phyloP scores from a whole-genome alignment of 768 basidiomycete genomes.

The Tricholoma saponaceum region DNA sequence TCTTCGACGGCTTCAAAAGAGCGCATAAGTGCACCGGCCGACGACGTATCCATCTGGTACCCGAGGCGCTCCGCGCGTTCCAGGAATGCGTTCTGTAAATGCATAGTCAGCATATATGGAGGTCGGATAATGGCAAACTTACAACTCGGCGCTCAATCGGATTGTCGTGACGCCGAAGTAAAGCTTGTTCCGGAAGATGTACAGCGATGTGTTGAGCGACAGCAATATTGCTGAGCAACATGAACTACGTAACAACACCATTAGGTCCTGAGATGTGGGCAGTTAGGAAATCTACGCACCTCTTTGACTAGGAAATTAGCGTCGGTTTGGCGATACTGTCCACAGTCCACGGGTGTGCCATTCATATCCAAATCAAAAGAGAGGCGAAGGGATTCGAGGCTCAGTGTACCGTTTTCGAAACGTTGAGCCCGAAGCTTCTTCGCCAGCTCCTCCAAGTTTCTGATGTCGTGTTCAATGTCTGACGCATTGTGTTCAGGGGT shows the following conservation, averaged over 20 bases:
- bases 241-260: constrained; percentile 54
- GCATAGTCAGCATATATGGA: constrained; percentile 11
- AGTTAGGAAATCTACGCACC: constrained; percentile 38
- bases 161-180: constrained; percentile 90
- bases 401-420: constrained; percentile 77
- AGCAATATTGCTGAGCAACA: constrained; percentile 87
- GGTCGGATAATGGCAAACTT: constrained; percentile 20
- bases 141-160: constrained; percentile 91
- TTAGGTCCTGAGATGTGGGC: not conserved
- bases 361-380: constrained; percentile 76
- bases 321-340: constrained; percentile 56
- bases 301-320: constrained; percentile 87
- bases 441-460: constrained; percentile 61
- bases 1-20: constrained; percentile 76
- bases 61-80: constrained; percentile 85
- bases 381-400: constrained; percentile 63
- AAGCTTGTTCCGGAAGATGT: constrained; percentile 93
- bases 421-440: constrained; percentile 69
- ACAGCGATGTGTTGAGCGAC: constrained; percentile 93
- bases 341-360: constrained; percentile 79
- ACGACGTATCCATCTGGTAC: constrained; percentile 74
- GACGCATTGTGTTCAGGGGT: constrained; percentile 51
- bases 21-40: constrained; percentile 76
- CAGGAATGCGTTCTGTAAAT: constrained; percentile 64
- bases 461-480: constrained; percentile 76